A percentile compares a stretch with the other conserved stretches of the same genome.
Conservation (phyloP, 306 rosid species). For the Vicia villosa region DNA sequence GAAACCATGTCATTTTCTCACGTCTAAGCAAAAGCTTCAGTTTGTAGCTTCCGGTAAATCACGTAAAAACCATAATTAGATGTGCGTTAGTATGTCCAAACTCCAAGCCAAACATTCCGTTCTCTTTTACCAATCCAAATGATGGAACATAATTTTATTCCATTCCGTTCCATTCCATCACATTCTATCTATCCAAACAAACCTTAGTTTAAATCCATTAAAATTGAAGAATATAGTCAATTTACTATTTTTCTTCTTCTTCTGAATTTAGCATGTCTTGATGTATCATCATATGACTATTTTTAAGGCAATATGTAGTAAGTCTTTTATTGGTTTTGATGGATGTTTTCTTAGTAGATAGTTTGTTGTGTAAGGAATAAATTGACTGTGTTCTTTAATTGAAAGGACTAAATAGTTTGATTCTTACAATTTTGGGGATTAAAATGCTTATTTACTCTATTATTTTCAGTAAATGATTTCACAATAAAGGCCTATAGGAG, state of each 20-base stretch:
- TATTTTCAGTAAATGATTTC: not conserved
- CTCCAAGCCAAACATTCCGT: too few relatives aligned
- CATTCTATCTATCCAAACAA: too few relatives aligned
- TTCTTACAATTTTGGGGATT: not conserved
- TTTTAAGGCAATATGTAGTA: not conserved
- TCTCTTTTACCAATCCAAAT: too few relatives aligned
- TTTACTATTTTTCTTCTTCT: not conserved
- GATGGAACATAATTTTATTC: too few relatives aligned
- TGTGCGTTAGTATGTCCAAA: too few relatives aligned
- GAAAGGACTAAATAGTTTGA: not conserved
- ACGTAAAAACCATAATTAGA: too few relatives aligned
- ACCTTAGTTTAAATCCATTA: not conserved
- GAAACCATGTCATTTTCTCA: too few relatives aligned
- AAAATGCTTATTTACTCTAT: not conserved
- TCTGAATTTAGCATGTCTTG: not conserved
- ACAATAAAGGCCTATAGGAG: not conserved
- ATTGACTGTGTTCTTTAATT: too few relatives aligned
- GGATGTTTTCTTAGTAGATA: not conserved
- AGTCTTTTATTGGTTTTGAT: not conserved
- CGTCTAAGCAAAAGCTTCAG: too few relatives aligned
- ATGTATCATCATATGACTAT: not conserved
- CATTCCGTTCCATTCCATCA: too few relatives aligned
- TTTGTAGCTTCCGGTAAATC: too few relatives aligned
- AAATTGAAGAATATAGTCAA: not conserved
- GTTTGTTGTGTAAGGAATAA: not conserved